Percentiles rank a stretch among this genome's conserved stretches.
phyloP scores from a whole-genome alignment of 2,329 filamentous ascomycete species.

The Biscogniauxia marginata region DNA sequence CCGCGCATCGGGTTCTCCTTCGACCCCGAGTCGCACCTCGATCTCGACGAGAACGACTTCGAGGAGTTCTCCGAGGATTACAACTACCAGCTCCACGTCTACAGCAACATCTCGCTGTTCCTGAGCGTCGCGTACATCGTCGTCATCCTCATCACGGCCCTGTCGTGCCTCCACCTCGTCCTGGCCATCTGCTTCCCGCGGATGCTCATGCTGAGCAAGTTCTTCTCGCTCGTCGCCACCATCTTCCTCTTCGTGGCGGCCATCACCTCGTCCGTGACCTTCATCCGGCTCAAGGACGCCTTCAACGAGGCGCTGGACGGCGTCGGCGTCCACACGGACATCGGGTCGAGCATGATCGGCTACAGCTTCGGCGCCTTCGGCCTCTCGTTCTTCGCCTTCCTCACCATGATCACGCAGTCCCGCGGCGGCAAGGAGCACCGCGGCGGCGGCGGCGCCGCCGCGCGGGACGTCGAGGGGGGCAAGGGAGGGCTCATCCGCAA shows the following conservation, averaged over 20 bases:
- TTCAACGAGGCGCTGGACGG: conserved; percentile 27
- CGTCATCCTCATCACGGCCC: conserved; percentile 20
- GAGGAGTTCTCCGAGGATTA: conserved; percentile 21
- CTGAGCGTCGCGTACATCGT: conserved; percentile 31
- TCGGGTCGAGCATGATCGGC: conserved; percentile 23
- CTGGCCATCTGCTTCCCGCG: conserved; percentile 17
- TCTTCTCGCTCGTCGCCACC: conserved; percentile 22
- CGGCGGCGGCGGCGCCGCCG: conserved; percentile 5
- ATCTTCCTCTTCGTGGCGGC: conserved; percentile 28
- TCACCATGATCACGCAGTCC: background rate
- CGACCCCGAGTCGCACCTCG: conserved; percentile 32
- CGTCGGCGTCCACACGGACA: conserved; percentile 25
- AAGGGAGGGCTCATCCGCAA: background rate
- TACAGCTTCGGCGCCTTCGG: conserved; percentile 28
- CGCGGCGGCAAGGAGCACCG: background rate
- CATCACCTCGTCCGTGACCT: conserved; percentile 26
- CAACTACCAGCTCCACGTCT: conserved; percentile 24
- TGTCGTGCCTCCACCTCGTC: conserved; percentile 23
- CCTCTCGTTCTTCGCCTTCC: conserved; percentile 21
- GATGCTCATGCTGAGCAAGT: conserved; percentile 13
- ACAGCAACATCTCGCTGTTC: conserved; percentile 28
- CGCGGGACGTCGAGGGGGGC: conserved; percentile 4
- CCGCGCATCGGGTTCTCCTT: conserved; percentile 33
- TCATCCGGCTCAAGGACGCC: conserved; percentile 21
- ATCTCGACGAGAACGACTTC: conserved; percentile 26